Base-by-base conservation (phyloP, 805 yeast genomes). In the Jamesozyma rosinii region DNA sequence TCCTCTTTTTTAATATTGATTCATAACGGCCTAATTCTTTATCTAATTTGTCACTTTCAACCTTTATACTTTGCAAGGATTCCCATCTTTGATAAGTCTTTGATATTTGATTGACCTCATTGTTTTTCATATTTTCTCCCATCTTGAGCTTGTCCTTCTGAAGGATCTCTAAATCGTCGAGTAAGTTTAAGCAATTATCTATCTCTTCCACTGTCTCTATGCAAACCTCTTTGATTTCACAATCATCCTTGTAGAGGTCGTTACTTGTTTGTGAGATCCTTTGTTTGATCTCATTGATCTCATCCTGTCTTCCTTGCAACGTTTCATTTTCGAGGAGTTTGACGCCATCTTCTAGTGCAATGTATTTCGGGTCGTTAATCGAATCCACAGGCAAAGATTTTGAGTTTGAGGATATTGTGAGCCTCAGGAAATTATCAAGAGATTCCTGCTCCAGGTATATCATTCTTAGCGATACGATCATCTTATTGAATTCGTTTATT, bases 391-490 rank as follows among this genome's bases (percentile, higher is more conserved):
- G 50, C 36, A 51, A 34, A 8, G 48, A 37, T 19, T 49, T 49
- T 3, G 51, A 41, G 27, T 42, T 39, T 3, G 59, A 49, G 5
- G 61, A 54, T 18, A 61, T 49, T 0, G 59, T 58, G 21, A 54
- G 53, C 20, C 65, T 50, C 30, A 61, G 45, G 40, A 61, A 61
- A 41, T 54, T 52, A 40, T 61, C 66, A 20, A 61, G 42, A 0
- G 61, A 49, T 37, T 61, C 66, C 43, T 58, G 60, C 42, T 61
- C 62, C 40, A 61, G 43, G 48, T 61, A 59, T 14, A 55, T 47
- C 35, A 47, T 35, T 30, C 52, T 55, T 24, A 61, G 38, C 5
- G 50, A 37, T 17, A 51, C 52, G 10, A 57, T 47, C n/a, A 59
- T 39, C 29, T 50, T 37, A 24, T 53, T 49, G 11, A 55, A 50